Evolutionary conservation across 2,329 filamentous ascomycete genomes (phyloP).

Genomic region (Fusarium mangiferae): DNA sequence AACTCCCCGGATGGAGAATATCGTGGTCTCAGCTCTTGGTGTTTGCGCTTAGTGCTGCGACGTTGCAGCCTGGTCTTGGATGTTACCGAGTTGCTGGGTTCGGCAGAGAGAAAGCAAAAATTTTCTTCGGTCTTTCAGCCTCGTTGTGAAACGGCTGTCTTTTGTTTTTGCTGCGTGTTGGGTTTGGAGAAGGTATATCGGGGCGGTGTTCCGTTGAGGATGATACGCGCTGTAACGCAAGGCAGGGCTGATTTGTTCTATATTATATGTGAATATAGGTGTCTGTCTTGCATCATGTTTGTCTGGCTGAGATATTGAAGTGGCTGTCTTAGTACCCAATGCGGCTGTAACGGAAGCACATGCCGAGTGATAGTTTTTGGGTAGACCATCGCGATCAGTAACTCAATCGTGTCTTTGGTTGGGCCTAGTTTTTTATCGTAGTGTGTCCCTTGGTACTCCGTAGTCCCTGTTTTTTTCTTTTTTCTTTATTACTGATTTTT

Average conservation of each 20-base stretch:
- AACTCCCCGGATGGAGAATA: slow-evolving; percentile 15
- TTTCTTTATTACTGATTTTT: neutral
- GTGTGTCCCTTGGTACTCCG: neutral
- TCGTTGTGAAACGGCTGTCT: slow-evolving; percentile 12
- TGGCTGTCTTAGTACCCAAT: neutral
- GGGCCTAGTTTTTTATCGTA: neutral
- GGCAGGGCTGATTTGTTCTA: neutral
- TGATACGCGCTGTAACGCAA: slow-evolving; percentile 1
- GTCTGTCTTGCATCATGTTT: neutral
- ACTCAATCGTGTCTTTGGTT: slow-evolving; percentile 4
- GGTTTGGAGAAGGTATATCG: neutral
- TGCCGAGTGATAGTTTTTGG: neutral
- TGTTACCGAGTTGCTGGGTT: slow-evolving; percentile 30
- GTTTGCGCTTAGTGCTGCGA: slow-evolving; percentile 17
- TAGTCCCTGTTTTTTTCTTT: neutral
- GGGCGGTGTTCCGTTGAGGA: neutral
- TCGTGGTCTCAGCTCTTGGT: slow-evolving; percentile 2
- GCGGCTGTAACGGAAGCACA: neutral
- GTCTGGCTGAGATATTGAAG: neutral
- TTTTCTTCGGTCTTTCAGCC: slow-evolving; percentile 16
- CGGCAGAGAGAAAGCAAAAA: neutral
- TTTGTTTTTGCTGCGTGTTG: neutral
- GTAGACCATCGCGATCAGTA: neutral
- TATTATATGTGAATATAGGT: neutral
- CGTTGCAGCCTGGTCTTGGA: slow-evolving; percentile 18